phyloP scores from a whole-genome alignment of 805 yeast genomes.

The Millerago galiae region DNA sequence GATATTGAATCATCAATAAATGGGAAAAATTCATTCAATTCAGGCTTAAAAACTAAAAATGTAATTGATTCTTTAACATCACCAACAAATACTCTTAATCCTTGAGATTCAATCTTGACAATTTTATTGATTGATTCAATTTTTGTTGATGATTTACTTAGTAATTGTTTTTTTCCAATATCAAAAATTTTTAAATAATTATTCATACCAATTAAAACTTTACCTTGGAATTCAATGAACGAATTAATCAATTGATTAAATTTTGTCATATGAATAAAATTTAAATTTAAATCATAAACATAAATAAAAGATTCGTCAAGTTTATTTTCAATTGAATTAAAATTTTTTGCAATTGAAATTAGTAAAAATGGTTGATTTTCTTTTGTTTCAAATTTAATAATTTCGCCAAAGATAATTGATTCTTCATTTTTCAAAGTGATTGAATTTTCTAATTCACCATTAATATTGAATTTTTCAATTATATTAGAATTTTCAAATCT shows the following conservation, averaged over 20 bases:
- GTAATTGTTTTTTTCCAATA: constrained; percentile 71
- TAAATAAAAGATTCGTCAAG: constrained; percentile 16
- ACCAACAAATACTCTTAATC: constrained; percentile 57
- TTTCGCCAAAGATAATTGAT: constrained; percentile 9
- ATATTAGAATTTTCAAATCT: constrained; percentile 1
- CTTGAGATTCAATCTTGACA: constrained; percentile 47
- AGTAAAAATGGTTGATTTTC: constrained; percentile 30
- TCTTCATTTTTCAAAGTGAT: constrained; percentile 8
- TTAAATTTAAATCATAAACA: constrained; percentile 33
- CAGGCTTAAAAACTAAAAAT: constrained; percentile 44
- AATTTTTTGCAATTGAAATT: constrained; percentile 33
- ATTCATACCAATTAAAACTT: constrained; percentile 52
- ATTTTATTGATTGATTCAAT: constrained; percentile 43
- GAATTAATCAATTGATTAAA: constrained; percentile 43
- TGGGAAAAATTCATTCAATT: constrained; percentile 45
- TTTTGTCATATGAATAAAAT: constrained; percentile 54
- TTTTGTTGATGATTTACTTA: constrained; percentile 53
- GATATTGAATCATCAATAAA: constrained; percentile 65
- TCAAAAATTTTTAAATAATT: constrained; percentile 55
- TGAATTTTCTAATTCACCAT: constrained; percentile 9
- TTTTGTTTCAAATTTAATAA: constrained; percentile 22
- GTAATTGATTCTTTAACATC: constrained; percentile 67
- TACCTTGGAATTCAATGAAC: constrained; percentile 50
- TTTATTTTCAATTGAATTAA: constrained; percentile 11
- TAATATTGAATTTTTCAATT: constrained; percentile 14